Evolutionary conservation across 179 eudicot species (phyloP), one percentile per base, ranked within the genome.

Genomic region (Silene coronaria): DNA sequence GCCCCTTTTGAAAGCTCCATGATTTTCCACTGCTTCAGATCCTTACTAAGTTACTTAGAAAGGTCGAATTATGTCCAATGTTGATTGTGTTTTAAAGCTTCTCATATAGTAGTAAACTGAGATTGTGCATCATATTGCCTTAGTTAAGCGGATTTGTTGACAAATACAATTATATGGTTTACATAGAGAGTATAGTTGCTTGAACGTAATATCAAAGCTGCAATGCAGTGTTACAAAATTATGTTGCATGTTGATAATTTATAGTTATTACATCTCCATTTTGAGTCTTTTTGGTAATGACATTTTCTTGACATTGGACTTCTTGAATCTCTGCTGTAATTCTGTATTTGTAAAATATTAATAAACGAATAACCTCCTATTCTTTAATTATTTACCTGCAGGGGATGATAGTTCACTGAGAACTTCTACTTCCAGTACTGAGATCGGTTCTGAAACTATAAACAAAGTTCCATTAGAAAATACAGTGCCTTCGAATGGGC

Each of bases 401-500:
- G 91, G 78, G 38, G 88, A 87, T 65, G 80, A 70, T 71, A 75
- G 78, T n/a, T 83, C 84, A 45, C 60, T 79, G 32, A 72, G 74
- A 74, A 78, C 83, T 63, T 77, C 85, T 72, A 74, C 67, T 75
- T 75, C 86, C 27, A 75, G 68, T 62, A 45, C 72, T 26, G 84
- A 81, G 67, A 78, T 83, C 12, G 85, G 82, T 67, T 83, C 94
- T 71, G 82, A 87, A 80, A 81, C 82, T 64, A 57, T 82, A 0
- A 64, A 81, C 77, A 87, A 84, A 78, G 82, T 76, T 74, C 70
- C 83, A 65, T 63, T 75, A 75, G 90, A 80, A 64, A 84, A 81
- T 80, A 71, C 82, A 66, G 84, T 80, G 76, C 79, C 85, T 74
- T 83, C 89, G 61, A 88, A 84, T 34, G 88, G 81, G 68, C 91